Percentiles rank a stretch among this genome's conserved stretches.
Evolutionary conservation across 1,139 yeast species (phyloP).

Genomic region (Groenewaldozyma auringiensis): DNA sequence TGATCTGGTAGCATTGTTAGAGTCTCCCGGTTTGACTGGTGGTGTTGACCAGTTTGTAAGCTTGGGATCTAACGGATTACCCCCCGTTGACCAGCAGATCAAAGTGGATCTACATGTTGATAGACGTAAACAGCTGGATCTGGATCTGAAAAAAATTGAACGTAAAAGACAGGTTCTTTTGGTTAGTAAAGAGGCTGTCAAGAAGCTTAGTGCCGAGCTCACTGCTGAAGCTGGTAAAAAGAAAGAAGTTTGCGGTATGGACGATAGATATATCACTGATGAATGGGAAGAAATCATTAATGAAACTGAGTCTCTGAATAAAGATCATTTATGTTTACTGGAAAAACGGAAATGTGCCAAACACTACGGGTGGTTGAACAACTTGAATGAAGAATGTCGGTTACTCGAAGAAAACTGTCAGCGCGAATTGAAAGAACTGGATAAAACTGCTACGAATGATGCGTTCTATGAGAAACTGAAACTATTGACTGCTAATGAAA

Average conservation of each 20-base stretch:
- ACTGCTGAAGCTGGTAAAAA: conserved; percentile 24
- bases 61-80: conserved; percentile 4
- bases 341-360: conserved; percentile 60
- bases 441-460: background rate
- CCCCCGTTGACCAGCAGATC: conserved; percentile 8
- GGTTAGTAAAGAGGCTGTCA: conserved; percentile 18
- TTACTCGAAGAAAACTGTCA: conserved; percentile 1
- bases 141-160: conserved; percentile 16
- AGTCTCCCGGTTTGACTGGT: background rate
- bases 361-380: conserved; percentile 61
- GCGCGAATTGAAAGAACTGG: conserved; percentile 2
- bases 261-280: conserved; percentile 24
- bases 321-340: conserved; percentile 41
- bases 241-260: conserved; percentile 39
- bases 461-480: background rate
- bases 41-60: conserved; percentile 11
- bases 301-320: conserved; percentile 15
- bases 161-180: conserved; percentile 20
- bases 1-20: background rate
- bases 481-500: background rate
- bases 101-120: conserved; percentile 17
- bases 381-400: conserved; percentile 28
- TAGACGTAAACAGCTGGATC: conserved; percentile 14
- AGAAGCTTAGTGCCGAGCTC: conserved; percentile 17
- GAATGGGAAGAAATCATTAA: conserved; percentile 19